Percentiles rank a stretch among this genome's conserved stretches.
These are phyloP conservation scores for Syncephalastrum contaminatum DNA, from an alignment of 371 early-diverging fungal genomes.

Conservation along the genomic window DNA sequence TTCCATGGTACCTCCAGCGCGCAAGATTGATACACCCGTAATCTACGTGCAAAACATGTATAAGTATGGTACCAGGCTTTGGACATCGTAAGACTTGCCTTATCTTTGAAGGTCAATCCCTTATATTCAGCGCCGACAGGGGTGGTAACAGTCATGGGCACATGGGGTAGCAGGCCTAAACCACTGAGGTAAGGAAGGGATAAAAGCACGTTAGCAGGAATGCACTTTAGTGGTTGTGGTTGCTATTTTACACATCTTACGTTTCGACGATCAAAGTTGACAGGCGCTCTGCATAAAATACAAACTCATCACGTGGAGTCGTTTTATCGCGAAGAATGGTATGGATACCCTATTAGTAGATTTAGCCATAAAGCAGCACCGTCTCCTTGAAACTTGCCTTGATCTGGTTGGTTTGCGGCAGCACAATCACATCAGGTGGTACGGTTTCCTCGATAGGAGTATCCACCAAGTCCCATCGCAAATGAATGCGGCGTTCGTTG, in stretches of 20 bases:
- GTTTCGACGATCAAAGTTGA: slow-evolving; percentile 82
- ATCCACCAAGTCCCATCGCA: slow-evolving; percentile 65
- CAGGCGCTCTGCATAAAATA: slow-evolving; percentile 87
- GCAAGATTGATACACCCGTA: slow-evolving; percentile 84
- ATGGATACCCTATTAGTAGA: slow-evolving; percentile 62
- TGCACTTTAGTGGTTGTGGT: neutral
- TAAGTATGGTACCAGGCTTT: too few relatives aligned
- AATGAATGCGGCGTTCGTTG: slow-evolving; percentile 64
- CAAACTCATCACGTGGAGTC: slow-evolving; percentile 84
- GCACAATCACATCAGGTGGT: slow-evolving; percentile 54
- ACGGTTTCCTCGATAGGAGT: slow-evolving; percentile 39
- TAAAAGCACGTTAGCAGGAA: slow-evolving; percentile 2
- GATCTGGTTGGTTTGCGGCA: slow-evolving; percentile 69
- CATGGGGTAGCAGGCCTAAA: slow-evolving; percentile 63
- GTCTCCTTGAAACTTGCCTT: slow-evolving; percentile 25
- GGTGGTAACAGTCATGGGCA: slow-evolving; percentile 52
- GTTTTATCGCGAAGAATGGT: slow-evolving; percentile 78
- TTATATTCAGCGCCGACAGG: slow-evolving; percentile 61
- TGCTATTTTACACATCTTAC: slow-evolving; percentile 25
- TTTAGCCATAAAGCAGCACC: neutral
- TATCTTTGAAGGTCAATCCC: slow-evolving; percentile 48
- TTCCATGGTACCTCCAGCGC: slow-evolving; percentile 91
- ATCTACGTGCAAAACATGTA: slow-evolving; percentile 27
- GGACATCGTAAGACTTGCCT: slow-evolving; percentile 36
- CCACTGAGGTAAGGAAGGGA: slow-evolving; percentile 36